Evolutionary conservation across 2,329 filamentous ascomycete species (phyloP), one percentile per base, ranked within the genome.

Genomic region (Hypoxylon sp.): DNA sequence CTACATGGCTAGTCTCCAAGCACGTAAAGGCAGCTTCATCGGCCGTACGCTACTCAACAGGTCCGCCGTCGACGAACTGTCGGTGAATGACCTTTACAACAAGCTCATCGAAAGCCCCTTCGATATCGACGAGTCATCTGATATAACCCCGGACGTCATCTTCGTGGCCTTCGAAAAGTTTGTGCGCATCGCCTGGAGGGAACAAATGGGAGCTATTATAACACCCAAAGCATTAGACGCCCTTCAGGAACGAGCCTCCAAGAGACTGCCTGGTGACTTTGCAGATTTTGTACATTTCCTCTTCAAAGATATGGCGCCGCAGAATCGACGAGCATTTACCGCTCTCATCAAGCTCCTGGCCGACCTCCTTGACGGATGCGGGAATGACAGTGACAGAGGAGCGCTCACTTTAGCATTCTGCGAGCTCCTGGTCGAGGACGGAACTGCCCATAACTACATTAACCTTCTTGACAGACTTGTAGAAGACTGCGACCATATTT

Each of bases 121-220:
- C 48, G 92, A 91, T 68, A 83, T 90, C 62, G 89, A 96, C 49
- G 80, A 87, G 8, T 86, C 90, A 1, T 83, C 87, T 0, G 92
- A 97, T 57, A 82, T 91, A 7, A 84, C 88, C 2, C 86, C 94
- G 7, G 92, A 97, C 69, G 87, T 94, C 17, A 83, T 98, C 4
- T 96, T 97, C 70, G 89, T 90, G 21, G 90, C 93, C 0, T 98
- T 97, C 72, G 93, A 97, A 72, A 97, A 96, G 60, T 98, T 97
- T 67, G 78, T 97, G 58, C 87, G 87, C 56, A 88, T 92, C 62
- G 92, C 91, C 10, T 98, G 94, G 94, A 87, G 84, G 57, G 90
- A 94, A 64, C 88, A 91, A 67, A 92, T 97, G 81, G 94, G 94
- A 0, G 86, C 91, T 2, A 85, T 98, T 52, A 86, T 98, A 73